Evolutionary conservation across 129 eudicot species (phyloP).

Genomic region (Pulicaria dysenterica): DNA sequence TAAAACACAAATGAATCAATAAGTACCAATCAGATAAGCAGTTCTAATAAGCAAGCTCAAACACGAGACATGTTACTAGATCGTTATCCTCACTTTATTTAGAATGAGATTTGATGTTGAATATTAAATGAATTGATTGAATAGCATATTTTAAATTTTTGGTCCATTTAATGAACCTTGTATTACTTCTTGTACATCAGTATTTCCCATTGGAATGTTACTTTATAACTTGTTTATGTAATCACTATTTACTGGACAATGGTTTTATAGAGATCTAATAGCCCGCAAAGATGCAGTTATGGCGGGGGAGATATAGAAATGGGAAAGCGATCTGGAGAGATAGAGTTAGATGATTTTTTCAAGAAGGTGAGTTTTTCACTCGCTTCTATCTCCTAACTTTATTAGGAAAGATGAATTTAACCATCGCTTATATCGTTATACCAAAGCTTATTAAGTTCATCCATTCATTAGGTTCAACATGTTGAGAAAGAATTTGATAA

Average conservation of each 20-base stretch:
- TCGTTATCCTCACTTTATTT: no score
- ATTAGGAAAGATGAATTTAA: background rate
- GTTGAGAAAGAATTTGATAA: slow-evolving; percentile 72
- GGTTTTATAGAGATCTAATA: slow-evolving; percentile 18
- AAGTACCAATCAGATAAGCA: no score
- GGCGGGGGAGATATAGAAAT: slow-evolving; percentile 40
- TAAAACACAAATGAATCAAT: no score
- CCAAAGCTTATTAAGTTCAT: slow-evolving; percentile 3
- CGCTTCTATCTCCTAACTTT: background rate
- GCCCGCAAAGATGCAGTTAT: slow-evolving; percentile 35
- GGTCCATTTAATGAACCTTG: background rate
- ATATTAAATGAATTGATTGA: no score
- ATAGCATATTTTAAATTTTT: no score
- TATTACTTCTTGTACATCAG: background rate
- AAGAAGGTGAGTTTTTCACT: slow-evolving; percentile 21
- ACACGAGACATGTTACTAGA: no score
- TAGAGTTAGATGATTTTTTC: slow-evolving; percentile 36
- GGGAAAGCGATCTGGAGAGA: slow-evolving; percentile 36
- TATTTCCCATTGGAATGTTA: background rate
- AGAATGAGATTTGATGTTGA: no score
- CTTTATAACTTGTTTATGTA: background rate
- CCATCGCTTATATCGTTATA: background rate
- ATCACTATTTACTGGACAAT: background rate
- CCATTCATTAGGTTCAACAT: slow-evolving; percentile 59
- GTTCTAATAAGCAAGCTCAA: no score